A percentile compares a stretch with the other conserved stretches of the same genome.
phyloP scores from a whole-genome alignment of 2,329 filamentous ascomycete species.

The Claviceps digitariae region DNA sequence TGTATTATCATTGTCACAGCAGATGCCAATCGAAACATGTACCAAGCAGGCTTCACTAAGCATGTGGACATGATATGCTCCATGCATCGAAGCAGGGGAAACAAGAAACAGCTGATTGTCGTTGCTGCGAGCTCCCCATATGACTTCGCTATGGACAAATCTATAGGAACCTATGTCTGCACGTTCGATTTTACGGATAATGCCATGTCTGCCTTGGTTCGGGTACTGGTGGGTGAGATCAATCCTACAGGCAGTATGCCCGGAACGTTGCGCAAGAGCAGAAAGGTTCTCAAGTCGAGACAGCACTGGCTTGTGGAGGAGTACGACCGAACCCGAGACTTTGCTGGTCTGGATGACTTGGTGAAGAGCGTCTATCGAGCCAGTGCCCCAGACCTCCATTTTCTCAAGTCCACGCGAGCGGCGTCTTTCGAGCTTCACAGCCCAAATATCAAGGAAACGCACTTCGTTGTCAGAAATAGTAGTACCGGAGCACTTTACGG shows the following conservation, averaged over 20 bases:
- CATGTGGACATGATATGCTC: conserved; percentile 94
- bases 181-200: conserved; percentile 95
- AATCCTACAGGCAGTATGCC: conserved; percentile 45
- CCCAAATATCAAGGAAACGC: conserved; percentile 59
- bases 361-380: conserved; percentile 56
- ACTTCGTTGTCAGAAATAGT: conserved; percentile 89
- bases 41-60: conserved; percentile 90
- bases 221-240: conserved; percentile 68
- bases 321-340: conserved; percentile 70
- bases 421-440: conserved; percentile 64
- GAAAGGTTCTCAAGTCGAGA: conserved; percentile 75
- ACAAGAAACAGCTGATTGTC: conserved; percentile 81
- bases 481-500: conserved; percentile 84
- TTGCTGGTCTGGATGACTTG: conserved; percentile 58
- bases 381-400: conserved; percentile 51
- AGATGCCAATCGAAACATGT: conserved; percentile 85
- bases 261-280: conserved; percentile 71
- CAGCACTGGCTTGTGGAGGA: conserved; percentile 91
- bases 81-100: conserved; percentile 60
- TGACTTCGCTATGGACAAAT: conserved; percentile 87
- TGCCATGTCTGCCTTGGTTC: conserved; percentile 71
- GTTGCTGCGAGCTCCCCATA: conserved; percentile 92
- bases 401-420: conserved; percentile 56
- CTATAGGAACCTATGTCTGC: conserved; percentile 84
- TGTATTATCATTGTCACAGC: conserved; percentile 86